Evolutionary conservation across 2,329 filamentous ascomycete species (phyloP), one percentile per base, ranked within the genome.

Genomic region (Fusarium sarcochroum): DNA sequence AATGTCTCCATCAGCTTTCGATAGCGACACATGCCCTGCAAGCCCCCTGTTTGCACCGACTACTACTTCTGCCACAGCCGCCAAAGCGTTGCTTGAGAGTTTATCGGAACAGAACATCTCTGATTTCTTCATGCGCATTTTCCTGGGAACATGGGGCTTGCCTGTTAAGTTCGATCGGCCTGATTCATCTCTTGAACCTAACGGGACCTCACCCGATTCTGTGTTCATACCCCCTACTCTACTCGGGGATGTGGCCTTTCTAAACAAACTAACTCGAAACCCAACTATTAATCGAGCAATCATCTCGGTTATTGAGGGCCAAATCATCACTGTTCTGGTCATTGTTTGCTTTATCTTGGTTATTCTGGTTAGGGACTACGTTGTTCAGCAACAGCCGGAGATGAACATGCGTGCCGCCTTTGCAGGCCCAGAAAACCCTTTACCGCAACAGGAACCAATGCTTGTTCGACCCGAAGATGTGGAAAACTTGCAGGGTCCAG

Each of bases 261-360:
- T 91, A 15, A 84, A 83, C 41, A 89, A 86, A 53, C 78, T 91
- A 21, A 97, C 93, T 0, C 84, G 89, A 6, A 93, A 89, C 48
- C 85, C 91, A 2, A 84, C 87, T 15, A 76, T 97, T 59, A 98
- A 98, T 77, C 89, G 91, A 47, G 86, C 91, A 51, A 81, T 98
- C 17, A 90, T 98, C 52, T 91, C 94, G 70, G 88, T 95, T 1
- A 82, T 98, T 5, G 96, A 99, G 80, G 96, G 96, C 6, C 94
- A 97, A 76, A 88, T 98, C 47, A 97, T 99, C 71, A 99, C 95
- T 1, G 82, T 98, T 7, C 82, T 97, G 13, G 93, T 98, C 50
- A 95, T 99, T 9, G 87, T 97, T 44, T 94, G 91, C 59, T 99
- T 98, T 79, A 98, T 99, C 61, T 83, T 99, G n/a, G 90, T 99